Evolutionary conservation across 1,284 basidiomycete species (phyloP), one percentile per base, ranked within the genome.

Genomic region (Meripilus lineatus): DNA sequence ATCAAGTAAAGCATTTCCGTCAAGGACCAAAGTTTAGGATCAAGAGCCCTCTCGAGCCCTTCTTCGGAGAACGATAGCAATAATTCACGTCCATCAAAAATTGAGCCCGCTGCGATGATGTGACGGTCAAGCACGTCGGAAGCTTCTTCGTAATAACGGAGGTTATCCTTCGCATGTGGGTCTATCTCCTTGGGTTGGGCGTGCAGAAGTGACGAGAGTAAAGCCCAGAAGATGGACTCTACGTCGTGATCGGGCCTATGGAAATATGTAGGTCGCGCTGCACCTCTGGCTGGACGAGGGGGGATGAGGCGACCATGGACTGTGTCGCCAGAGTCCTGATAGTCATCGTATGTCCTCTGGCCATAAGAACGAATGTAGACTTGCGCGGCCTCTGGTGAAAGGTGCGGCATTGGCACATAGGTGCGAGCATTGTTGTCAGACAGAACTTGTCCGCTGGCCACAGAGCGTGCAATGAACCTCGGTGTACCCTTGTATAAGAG

Each of bases 171-270:
- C 3, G 14, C 18, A 17, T n/a, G 20, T 3, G 11, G 26, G 6
- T 48, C 42, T 21, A 32, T 1, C 11, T 39, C 36, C 24, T 20
- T n/a, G 10, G 38, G 38, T 4, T 10, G 7, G 7, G 38, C 17
- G 8, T 35, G 38, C 15, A 45, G 5, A 8, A 32, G 7, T 11
- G 18, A 5, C 15, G n/a, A 14, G 6, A 34, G n/a, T 4, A 45
- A 15, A 20, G 24, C 25, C 44, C 44, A 45, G 44, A 40, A 45
- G 8, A 28, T 14, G 8, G 44, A 40, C 32, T 45, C 44, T 5
- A 45, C 44, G 20, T 45, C 44, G 32, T 45, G 38, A 30, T 45
- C 44, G 5, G 44, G 38, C n/a, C 44, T 18, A 32, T 45, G 44
- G n/a, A 10, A n/a, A 23, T 23, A 45, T 5, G 39, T n/a, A 8